Base-by-base conservation (phyloP, 305 asterid genomes). In the Solanum chacoense region DNA sequence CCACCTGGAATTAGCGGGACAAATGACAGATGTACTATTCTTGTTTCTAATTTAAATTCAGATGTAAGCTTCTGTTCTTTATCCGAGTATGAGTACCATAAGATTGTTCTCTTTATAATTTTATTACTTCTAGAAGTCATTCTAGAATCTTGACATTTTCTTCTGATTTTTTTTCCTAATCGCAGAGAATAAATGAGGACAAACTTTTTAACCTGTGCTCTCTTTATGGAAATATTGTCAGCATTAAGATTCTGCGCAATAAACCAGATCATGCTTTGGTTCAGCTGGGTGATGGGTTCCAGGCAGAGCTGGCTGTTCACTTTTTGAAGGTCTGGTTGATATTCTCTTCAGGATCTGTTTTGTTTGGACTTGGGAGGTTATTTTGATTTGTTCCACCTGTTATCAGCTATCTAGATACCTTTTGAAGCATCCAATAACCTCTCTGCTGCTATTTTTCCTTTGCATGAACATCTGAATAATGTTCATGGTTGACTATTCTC, bases 251-350 rank as follows among this genome's bases (percentile, higher is more conserved):
- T 90, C 96, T 94, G 36, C 96, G 95, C 14, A 94, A 95, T 87
- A 97, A 97, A 90, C 99, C 98, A 45, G 99, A 97, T 91, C 99
- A 97, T 92, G 99, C 98, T 40, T 91, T 97, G 83, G 97, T 97
- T 87, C 98, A 97, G 94, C 94, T 97, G 99, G 98, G 98, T 69
- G 99, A 96, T 93, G 99, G 99, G 85, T 96, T 97, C 91, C 99
- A 97, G 94, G 98, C 99, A 90, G 99, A 97, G 91, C 91, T 97
- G 94, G 99, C 99, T 77, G 98, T 97, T 84, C 98, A 97, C 93
- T 97, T 96, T 90, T 91, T 97, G 91, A 97, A 97, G 99, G 99
- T 97, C 50, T 79, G 87, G 63, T 32, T 77, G 74, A 63, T 20
- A 69, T 91, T 84, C 75, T 89, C 86, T 50, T 29, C 16, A 2